A percentile compares a stretch with the other conserved stretches of the same genome.
Evolutionary conservation across 2,329 filamentous ascomycete species (phyloP).

Genomic region (Aspergillus sp.): DNA sequence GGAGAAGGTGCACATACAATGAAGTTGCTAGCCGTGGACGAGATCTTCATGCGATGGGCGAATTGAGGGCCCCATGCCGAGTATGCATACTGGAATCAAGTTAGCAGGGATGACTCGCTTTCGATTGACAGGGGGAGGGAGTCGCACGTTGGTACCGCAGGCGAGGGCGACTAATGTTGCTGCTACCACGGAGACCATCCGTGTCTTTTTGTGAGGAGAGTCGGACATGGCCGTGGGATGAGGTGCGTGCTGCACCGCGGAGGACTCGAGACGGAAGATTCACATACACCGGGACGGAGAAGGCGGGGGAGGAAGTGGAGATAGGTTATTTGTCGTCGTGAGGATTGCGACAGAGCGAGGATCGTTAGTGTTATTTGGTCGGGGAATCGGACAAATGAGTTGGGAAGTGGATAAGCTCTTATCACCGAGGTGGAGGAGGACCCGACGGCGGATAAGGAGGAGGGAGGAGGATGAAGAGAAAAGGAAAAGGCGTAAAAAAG

Average conservation of each 20-base stretch:
- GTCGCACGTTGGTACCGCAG: conserved; percentile 81
- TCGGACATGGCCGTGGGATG: conserved; percentile 22
- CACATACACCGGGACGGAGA: conserved; percentile 1
- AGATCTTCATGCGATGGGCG: conserved; percentile 78
- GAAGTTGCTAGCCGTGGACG: conserved; percentile 88
- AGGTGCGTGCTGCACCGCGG: conserved; percentile 2
- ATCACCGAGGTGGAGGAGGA: background rate
- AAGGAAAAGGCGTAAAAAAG: background rate
- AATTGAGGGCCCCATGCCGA: conserved; percentile 98
- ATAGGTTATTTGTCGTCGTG: background rate
- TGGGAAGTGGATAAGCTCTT: background rate
- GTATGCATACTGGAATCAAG: conserved; percentile 78
- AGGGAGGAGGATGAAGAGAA: background rate
- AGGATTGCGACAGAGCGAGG: background rate
- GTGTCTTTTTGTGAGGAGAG: conserved; percentile 46
- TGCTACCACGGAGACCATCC: conserved; percentile 78
- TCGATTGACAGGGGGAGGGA: background rate
- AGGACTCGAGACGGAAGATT: background rate
- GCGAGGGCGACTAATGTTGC: conserved; percentile 82
- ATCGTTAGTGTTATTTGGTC: background rate
- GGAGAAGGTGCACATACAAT: conserved; percentile 57
- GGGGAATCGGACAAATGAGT: background rate
- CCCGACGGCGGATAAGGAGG: background rate
- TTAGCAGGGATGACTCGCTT: background rate
- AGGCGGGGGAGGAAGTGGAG: background rate